Evolutionary conservation across 2,329 filamentous ascomycete species (phyloP), one percentile per base, ranked within the genome.

Genomic region (Hymenoscyphus fructigenus): DNA sequence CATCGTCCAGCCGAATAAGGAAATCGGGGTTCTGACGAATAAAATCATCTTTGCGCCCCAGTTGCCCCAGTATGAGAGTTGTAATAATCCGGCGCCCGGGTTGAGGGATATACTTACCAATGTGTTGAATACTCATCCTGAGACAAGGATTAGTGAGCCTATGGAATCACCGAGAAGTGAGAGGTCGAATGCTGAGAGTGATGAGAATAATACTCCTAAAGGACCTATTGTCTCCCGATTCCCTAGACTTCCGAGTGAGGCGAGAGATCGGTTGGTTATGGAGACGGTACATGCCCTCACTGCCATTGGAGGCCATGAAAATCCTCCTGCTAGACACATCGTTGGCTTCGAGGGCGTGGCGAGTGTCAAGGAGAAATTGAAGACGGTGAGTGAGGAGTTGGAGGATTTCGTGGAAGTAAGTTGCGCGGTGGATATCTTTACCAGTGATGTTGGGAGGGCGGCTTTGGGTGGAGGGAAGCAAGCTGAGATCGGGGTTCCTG

Each of bases 321-420:
- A 98, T 76, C 95, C 95, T 1, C 95, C 95, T 0, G 92, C 93
- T 0, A 84, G 95, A 36, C 94, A 98, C 76, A 97, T 98, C 72
- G 93, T 98, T 1, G 94, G 95, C 0, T 87, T 90, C 62, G 95
- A 98, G 77, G 94, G 92, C 0, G 90, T 94, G 14, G 84, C 87
- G 5, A 91, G 91, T 50, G 94, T 98, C 47, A 96, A 94, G 76
- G 95, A 98, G 79, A 98, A 98, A 79, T 81, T 99, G 63, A 97
- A 96, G 80, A 97, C 93, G 1, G 92, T 97, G 2, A 96, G 92
- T 68, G 93, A 98, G 76, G 95, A 98, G 79, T 80, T 98, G 64
- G 95, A 98, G 77, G 95, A 98, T 71, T 98, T 98, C 77, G 90
- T 97, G 32, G 92, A 96, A 72, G 90, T 93, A 29, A 97, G 93